Evolutionary conservation across 768 basidiomycete genomes (phyloP), one percentile per base, ranked within the genome.

Genomic region (Rhizopogon vinicolor): DNA sequence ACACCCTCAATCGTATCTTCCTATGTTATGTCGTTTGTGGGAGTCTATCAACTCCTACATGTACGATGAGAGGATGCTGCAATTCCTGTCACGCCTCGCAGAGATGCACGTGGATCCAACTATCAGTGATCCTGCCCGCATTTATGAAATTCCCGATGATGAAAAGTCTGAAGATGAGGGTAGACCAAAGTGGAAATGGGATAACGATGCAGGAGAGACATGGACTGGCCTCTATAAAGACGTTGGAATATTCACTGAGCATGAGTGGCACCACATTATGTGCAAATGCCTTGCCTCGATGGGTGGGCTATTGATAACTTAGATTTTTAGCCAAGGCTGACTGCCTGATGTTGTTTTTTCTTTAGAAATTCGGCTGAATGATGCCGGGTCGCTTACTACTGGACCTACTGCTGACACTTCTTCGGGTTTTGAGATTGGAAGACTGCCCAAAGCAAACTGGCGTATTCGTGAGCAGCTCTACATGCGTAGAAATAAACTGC

Each of bases 51-150:
- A 93, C 73, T 91, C 90, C 55, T 90, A 90, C 68, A 81, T 86
- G 71, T 94, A 85, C 74, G 92, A 94, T 76, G 92, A 93, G 64
- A 81, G 92, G 68, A 91, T 92, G 84, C 77, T 94, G 58, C 82
- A 90, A 54, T 88, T 96, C 66, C 79, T 94, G 57, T 78, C 91
- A 29, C 80, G 80, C 62, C 77, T 96, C 44, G 75, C 87, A 53
- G 87, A 92, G 68, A 77, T 87, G 72, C 93, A 96, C 73, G 48
- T 49, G 48, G 86, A 89, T 62, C 86, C 92, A 51, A 76, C 81
- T 41, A 71, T 83, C 69, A 90, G 87, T 66, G 84, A 94, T 65
- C 92, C 93, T 25, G 76, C 78, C 53, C 77, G 78, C 58, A 75
- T 92, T 56, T 67, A 78, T 46, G 78, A 83, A 53, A 78, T 89